These are phyloP conservation scores for Raffaelea albimanens DNA, from an alignment of 2,329 filamentous ascomycete species.

Conservation along the genomic window DNA sequence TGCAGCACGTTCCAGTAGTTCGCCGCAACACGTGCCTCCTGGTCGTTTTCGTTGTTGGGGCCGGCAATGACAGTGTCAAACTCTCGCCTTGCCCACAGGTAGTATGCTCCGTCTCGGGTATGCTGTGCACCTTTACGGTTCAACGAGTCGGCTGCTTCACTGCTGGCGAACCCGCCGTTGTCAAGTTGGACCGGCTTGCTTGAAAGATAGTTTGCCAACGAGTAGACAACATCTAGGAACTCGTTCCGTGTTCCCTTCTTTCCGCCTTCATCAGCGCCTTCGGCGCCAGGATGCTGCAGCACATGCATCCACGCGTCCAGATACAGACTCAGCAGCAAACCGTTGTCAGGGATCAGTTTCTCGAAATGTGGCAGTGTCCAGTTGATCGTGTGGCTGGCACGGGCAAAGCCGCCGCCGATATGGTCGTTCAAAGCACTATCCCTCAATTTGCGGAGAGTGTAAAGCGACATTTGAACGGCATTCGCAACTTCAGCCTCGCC, in stretches of 20 bases:
- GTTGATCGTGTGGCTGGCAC: constrained; percentile 83
- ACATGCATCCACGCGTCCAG: constrained; percentile 70
- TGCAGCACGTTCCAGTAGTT: constrained; percentile 76
- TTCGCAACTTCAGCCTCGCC: constrained; percentile 71
- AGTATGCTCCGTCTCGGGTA: constrained; percentile 85
- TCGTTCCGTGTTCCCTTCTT: constrained; percentile 44
- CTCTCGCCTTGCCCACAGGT: constrained; percentile 86
- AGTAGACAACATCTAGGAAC: constrained; percentile 67
- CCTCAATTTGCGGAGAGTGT: constrained; percentile 67
- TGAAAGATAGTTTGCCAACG: constrained; percentile 80
- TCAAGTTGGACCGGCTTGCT: constrained; percentile 56
- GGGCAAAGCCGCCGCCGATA: constrained; percentile 46
- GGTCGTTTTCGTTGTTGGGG: constrained; percentile 30
- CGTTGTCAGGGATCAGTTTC: constrained; percentile 92
- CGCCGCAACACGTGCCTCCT: constrained; percentile 64
- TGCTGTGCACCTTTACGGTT: constrained; percentile 66
- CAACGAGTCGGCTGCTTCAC: constrained; percentile 82
- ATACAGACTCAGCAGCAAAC: constrained; percentile 73
- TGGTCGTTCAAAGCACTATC: constrained; percentile 48
- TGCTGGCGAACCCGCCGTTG: constrained; percentile 72
- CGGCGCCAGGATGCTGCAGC: constrained; percentile 15
- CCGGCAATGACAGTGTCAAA: constrained; percentile 62
- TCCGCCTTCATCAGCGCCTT: background rate
- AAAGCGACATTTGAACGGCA: constrained; percentile 69
- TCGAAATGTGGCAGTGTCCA: constrained; percentile 96